Conservation (phyloP, 169 alveolate genomes). For the Plasmodium gallinaceum region DNA sequence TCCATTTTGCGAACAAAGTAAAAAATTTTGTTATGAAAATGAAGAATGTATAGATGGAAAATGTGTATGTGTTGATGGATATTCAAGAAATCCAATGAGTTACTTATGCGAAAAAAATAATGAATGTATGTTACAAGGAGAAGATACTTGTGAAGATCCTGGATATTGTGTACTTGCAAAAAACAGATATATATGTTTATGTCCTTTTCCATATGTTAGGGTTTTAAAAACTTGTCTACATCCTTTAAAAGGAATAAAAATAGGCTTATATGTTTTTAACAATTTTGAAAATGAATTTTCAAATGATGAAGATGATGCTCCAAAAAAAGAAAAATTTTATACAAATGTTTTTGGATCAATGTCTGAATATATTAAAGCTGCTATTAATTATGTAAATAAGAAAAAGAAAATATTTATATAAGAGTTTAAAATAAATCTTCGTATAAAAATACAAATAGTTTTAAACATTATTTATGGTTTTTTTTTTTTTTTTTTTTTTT, state of each 20-base stretch:
- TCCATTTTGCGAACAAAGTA: conserved; percentile 54
- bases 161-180: conserved; percentile 52
- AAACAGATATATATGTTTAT: conserved; percentile 58
- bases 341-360: conserved; percentile 70
- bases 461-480: background rate
- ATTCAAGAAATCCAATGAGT: conserved; percentile 77
- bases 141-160: conserved; percentile 44
- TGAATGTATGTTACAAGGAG: conserved; percentile 39
- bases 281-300: conserved; percentile 17
- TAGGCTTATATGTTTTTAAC: conserved; percentile 39
- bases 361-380: conserved; percentile 60
- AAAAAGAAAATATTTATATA: background rate
- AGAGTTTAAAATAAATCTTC: background rate
- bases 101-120: conserved; percentile 67
- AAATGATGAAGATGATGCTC: conserved; percentile 70
- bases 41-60: conserved; percentile 69
- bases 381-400: conserved; percentile 27
- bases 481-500: background rate
- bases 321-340: conserved; percentile 53
- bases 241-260: conserved; percentile 47
- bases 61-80: conserved; percentile 71
- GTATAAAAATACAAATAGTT: background rate
- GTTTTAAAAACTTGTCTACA: conserved; percentile 65
- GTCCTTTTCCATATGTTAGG: conserved; percentile 69
- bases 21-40: conserved; percentile 55